Conservation (phyloP, 2,329 filamentous ascomycete species). For the Fusarium heterosporum region DNA sequence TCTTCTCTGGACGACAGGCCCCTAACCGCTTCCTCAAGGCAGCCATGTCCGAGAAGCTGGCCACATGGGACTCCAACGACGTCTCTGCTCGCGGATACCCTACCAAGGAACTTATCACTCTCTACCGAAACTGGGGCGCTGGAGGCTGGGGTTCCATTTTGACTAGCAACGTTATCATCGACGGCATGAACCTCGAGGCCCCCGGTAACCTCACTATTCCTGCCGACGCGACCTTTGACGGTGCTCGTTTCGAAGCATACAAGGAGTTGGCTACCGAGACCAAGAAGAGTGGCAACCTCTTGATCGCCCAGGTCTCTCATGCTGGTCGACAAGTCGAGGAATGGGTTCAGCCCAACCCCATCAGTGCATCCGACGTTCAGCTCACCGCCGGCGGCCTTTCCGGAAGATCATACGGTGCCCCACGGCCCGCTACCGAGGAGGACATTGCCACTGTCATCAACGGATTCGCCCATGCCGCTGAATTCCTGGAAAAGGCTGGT, state of each 20-base stretch:
- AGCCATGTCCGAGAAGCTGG: slow-evolving; percentile 31
- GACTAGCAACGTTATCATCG: slow-evolving; percentile 31
- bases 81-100: slow-evolving; percentile 31
- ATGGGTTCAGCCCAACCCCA: slow-evolving; percentile 32
- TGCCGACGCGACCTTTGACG: slow-evolving; percentile 18
- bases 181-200: slow-evolving; percentile 28
- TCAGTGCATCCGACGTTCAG: slow-evolving; percentile 66
- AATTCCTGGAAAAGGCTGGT: slow-evolving; percentile 52
- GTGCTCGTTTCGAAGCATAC: slow-evolving; percentile 26
- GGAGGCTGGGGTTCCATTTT: slow-evolving; percentile 31
- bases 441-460: slow-evolving; percentile 27
- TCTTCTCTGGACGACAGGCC: slow-evolving; percentile 24
- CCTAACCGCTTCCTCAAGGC: slow-evolving; percentile 37
- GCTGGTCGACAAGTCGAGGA: slow-evolving; percentile 35
- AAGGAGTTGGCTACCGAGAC: slow-evolving; percentile 25
- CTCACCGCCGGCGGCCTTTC: slow-evolving; percentile 67
- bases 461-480: slow-evolving; percentile 53
- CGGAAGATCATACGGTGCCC: slow-evolving; percentile 53
- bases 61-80: slow-evolving; percentile 31
- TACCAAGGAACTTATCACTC: slow-evolving; percentile 26
- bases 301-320: slow-evolving; percentile 32
- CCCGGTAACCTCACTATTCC: slow-evolving; percentile 23
- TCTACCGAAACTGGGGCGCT: slow-evolving; percentile 33
- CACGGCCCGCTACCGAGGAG: slow-evolving; percentile 27
- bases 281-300: slow-evolving; percentile 21